Conservation (phyloP, 2,329 filamentous ascomycete genomes). For the Xylaria arbuscula region DNA sequence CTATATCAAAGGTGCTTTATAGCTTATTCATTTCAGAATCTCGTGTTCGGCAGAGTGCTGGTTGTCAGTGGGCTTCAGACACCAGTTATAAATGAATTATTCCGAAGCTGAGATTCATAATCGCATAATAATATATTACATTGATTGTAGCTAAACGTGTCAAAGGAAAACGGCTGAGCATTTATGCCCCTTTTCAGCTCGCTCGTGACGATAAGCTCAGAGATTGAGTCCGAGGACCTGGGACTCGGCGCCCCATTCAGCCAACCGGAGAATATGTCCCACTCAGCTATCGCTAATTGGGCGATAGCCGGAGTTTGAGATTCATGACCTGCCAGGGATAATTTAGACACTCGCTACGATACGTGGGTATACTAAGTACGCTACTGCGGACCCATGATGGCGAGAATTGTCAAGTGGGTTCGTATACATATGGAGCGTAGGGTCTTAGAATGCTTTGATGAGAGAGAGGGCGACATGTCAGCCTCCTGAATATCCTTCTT, state of each 20-base stretch:
- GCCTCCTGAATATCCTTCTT: conserved; percentile 32
- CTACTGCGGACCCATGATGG: conserved; percentile 14
- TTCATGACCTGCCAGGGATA: conserved; percentile 26
- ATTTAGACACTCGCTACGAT: not conserved
- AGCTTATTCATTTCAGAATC: not conserved
- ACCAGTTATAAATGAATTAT: not conserved
- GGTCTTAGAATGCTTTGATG: conserved; percentile 15
- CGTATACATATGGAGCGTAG: conserved; percentile 5
- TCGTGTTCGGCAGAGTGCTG: not conserved
- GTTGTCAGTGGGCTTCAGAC: not conserved
- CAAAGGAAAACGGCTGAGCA: not conserved
- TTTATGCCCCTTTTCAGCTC: not conserved
- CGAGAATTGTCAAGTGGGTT: conserved; percentile 28
- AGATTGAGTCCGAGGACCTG: conserved; percentile 9
- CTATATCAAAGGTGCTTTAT: not conserved
- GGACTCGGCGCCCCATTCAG: conserved; percentile 6
- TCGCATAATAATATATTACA: not conserved
- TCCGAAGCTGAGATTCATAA: not conserved
- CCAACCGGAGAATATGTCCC: conserved; percentile 16
- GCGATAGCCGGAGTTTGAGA: conserved; percentile 25
- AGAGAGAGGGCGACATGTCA: conserved; percentile 20
- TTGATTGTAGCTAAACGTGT: not conserved
- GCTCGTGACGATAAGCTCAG: not conserved
- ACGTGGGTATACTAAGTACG: not conserved
- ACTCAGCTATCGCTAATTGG: conserved; percentile 26